A percentile compares a stretch with the other conserved stretches of the same genome.
phyloP scores from a whole-genome alignment of 2,329 filamentous ascomycete genomes.

The Calonectria pseudoreteaudii region DNA sequence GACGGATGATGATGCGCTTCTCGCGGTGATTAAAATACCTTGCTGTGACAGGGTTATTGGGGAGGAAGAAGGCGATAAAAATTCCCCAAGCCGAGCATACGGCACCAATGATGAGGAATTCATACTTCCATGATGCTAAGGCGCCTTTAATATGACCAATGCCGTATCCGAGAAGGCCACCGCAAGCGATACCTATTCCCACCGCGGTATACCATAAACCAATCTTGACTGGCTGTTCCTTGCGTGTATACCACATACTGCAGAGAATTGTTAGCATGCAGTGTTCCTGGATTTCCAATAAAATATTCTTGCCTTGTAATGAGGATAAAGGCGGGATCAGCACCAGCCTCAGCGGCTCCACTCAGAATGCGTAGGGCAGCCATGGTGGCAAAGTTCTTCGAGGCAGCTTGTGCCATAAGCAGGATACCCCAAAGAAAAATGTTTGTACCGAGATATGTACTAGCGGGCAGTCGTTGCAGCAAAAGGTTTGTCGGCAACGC shows the following conservation, averaged over 20 bases:
- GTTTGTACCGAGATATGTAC: background rate
- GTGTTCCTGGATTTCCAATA: background rate
- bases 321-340: background rate
- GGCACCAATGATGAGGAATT: background rate
- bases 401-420: background rate
- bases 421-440: background rate
- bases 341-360: background rate
- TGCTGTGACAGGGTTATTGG: background rate
- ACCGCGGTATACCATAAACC: background rate
- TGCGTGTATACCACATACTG: slow-evolving; percentile 1
- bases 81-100: background rate
- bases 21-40: background rate
- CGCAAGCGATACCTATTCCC: background rate
- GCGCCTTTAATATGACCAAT: background rate
- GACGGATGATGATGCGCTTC: background rate
- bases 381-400: background rate
- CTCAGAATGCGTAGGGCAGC: background rate
- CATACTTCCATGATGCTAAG: background rate
- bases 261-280: background rate
- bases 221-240: background rate
- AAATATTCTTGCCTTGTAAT: background rate
- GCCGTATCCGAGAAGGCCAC: background rate
- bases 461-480: background rate
- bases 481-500: background rate
- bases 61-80: background rate